These are phyloP conservation scores for Pythium diclinum DNA, from an alignment of 352 stramenopile species.

Conservation along the genomic window DNA sequence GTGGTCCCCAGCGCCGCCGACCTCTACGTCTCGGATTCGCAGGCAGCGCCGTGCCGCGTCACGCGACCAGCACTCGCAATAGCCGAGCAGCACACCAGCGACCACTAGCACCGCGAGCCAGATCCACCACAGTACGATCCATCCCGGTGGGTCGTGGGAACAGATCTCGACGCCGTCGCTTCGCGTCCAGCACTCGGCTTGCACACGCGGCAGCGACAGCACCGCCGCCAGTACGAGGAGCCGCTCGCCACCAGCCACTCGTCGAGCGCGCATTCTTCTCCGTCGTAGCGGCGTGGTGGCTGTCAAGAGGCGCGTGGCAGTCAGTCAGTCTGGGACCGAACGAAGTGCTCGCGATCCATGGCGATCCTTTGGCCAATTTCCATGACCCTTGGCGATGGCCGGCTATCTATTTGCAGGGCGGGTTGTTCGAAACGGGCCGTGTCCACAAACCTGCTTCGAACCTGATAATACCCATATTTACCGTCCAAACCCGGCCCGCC, in stretches of 20 bases:
- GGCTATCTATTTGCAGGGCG: background rate
- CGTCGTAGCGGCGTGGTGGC: background rate
- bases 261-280: background rate
- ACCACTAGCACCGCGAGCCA: slow-evolving; percentile 60
- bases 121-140: slow-evolving; percentile 61
- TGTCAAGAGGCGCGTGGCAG: slow-evolving; percentile 9
- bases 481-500: background rate
- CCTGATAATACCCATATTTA: background rate
- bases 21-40: background rate
- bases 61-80: slow-evolving; percentile 28
- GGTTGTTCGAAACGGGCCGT: background rate
- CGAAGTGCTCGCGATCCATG: slow-evolving; percentile 13
- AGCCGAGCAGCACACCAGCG: slow-evolving; percentile 32
- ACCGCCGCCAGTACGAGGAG: background rate
- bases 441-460: background rate
- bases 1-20: background rate
- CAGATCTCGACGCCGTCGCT: slow-evolving; percentile 59
- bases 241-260: background rate
- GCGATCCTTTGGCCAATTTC: slow-evolving; percentile 20
- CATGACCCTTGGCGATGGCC: slow-evolving; percentile 19
- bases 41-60: background rate
- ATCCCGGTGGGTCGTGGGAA: slow-evolving; percentile 39
- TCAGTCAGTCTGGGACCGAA: slow-evolving; percentile 11
- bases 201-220: background rate
- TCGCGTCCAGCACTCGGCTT: slow-evolving; percentile 57